Evolutionary conservation across 176 grass and related monocot species (phyloP).

Genomic region (Elymus sibiricus): DNA sequence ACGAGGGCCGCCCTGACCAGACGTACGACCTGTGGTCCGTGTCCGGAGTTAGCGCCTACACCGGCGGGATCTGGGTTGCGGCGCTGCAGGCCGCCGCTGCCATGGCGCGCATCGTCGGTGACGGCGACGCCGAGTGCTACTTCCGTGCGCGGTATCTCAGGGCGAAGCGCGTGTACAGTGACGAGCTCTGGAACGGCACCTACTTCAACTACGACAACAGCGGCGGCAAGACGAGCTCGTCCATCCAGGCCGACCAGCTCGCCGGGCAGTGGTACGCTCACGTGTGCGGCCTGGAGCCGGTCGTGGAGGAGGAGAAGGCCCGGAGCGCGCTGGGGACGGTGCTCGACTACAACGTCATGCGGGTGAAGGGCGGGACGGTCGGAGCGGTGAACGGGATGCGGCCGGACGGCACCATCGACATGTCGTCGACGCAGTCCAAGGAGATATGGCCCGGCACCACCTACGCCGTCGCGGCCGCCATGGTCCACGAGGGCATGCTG

Average conservation of each 20-base stretch:
- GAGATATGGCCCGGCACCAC: slow-evolving; percentile 89
- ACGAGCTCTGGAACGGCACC: slow-evolving; percentile 66
- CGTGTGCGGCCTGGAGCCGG: slow-evolving; percentile 55
- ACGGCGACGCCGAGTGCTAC: slow-evolving; percentile 47
- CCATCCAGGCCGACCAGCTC: slow-evolving; percentile 78
- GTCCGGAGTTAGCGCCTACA: slow-evolving; percentile 77
- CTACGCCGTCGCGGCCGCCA: slow-evolving; percentile 64
- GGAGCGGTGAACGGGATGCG: slow-evolving; percentile 85
- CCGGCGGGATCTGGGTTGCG: slow-evolving; percentile 74
- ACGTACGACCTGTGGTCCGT: slow-evolving; percentile 83
- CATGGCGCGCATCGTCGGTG: slow-evolving; percentile 62
- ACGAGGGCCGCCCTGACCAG: slow-evolving; percentile 76
- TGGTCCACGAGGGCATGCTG: slow-evolving; percentile 84
- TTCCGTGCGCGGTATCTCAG: slow-evolving; percentile 32
- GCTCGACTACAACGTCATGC: slow-evolving; percentile 76
- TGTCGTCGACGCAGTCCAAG: slow-evolving; percentile 64
- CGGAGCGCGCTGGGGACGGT: slow-evolving; percentile 48
- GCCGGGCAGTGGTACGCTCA: slow-evolving; percentile 77
- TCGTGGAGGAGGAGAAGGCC: slow-evolving; percentile 61
- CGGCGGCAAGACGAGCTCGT: slow-evolving; percentile 46
- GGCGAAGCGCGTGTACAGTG: slow-evolving; percentile 43
- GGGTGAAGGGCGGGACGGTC: slow-evolving; percentile 48
- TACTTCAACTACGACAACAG: slow-evolving; percentile 87
- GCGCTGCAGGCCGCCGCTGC: slow-evolving; percentile 70
- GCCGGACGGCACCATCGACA: slow-evolving; percentile 51